These are phyloP conservation scores for Ampelocalamus luodianensis DNA, from an alignment of 176 grass and related monocot genomes.

Conservation along the genomic window DNA sequence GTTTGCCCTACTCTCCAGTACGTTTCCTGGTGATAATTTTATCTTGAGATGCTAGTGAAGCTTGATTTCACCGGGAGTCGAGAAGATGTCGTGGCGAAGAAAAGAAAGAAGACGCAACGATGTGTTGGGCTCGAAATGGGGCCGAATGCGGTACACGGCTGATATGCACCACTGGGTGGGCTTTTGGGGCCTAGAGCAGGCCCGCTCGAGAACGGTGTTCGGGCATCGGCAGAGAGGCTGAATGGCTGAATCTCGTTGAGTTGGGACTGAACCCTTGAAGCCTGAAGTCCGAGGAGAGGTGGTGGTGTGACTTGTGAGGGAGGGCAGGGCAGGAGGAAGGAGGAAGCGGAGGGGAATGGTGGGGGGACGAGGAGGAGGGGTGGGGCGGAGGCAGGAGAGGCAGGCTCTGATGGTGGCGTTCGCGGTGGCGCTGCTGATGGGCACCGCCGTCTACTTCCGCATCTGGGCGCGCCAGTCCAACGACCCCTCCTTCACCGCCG, in stretches of 20 bases:
- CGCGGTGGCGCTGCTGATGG: constrained; percentile 58
- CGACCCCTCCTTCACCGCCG: constrained; percentile 57
- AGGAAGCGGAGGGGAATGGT: constrained; percentile 20
- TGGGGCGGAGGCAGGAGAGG: constrained; percentile 53
- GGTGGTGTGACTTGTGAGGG: no score
- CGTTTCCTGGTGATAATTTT: neutral
- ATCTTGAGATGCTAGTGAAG: neutral
- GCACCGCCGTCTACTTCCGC: constrained; percentile 61
- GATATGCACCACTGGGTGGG: no score
- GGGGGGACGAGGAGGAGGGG: constrained; percentile 37
- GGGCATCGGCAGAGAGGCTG: no score
- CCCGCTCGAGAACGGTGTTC: no score
- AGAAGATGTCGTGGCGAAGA: no score
- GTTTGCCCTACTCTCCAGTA: neutral
- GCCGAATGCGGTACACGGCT: no score
- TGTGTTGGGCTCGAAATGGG: neutral
- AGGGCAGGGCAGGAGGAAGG: constrained; percentile 6
- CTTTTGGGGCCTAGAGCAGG: no score
- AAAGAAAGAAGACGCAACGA: neutral
- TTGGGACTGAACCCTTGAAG: no score
- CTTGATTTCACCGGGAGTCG: neutral
- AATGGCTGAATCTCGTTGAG: no score
- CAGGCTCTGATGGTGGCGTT: constrained; percentile 52
- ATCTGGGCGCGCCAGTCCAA: constrained; percentile 63
- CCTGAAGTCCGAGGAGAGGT: neutral